Conservation (phyloP, 352 stramenopile species). For the Pythium myriotylum region DNA sequence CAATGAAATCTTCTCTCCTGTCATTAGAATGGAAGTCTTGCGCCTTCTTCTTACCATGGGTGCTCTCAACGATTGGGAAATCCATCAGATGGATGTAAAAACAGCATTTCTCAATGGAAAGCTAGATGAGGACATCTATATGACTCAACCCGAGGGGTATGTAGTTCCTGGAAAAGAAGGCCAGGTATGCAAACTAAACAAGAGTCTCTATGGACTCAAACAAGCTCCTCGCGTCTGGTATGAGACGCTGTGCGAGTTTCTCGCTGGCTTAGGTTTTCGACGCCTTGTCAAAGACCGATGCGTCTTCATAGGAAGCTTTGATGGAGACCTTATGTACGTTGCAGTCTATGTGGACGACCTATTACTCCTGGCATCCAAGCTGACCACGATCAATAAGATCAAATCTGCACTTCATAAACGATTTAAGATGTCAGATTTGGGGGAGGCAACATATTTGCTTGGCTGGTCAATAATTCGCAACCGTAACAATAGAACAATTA, state of each 20-base stretch:
- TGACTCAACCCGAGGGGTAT: slow-evolving; percentile 21
- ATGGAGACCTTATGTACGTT: no score
- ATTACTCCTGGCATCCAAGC: no score
- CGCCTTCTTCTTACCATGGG: not conserved
- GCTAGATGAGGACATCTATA: slow-evolving; percentile 21
- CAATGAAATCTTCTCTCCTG: slow-evolving; percentile 8
- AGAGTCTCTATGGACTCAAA: slow-evolving; percentile 32
- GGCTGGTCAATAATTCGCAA: no score
- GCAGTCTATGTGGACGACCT: no score
- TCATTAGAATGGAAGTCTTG: slow-evolving; percentile 1
- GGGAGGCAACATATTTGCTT: no score
- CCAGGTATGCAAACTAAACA: slow-evolving; percentile 18
- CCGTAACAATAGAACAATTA: no score
- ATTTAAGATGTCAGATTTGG: no score
- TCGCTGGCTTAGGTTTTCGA: slow-evolving; percentile 15
- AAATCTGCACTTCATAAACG: no score
- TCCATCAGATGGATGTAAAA: slow-evolving; percentile 25
- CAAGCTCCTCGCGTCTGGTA: slow-evolving; percentile 27
- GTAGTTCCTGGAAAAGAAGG: slow-evolving; percentile 1
- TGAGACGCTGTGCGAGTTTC: slow-evolving; percentile 8
- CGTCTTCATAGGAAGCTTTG: no score
- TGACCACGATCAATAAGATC: no score
- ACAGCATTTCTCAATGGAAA: slow-evolving; percentile 24
- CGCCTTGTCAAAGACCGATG: slow-evolving; percentile 23
- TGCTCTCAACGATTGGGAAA: not conserved